phyloP scores from a whole-genome alignment of 208 protist species.

The Acanthamoeba comandoni region DNA sequence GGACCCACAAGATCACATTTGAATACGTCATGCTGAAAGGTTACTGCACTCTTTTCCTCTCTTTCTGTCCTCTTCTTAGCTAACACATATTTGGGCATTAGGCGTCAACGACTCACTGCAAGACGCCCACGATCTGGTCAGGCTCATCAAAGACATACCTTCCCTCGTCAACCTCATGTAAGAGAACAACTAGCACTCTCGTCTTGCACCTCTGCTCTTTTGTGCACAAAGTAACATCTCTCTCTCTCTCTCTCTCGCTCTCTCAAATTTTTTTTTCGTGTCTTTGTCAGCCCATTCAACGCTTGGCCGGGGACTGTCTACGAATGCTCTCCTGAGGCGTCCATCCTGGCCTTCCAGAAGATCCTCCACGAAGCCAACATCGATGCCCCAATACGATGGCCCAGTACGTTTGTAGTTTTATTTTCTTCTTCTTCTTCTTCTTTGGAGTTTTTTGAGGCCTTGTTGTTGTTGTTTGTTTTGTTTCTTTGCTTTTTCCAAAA shows the following conservation, averaged over 20 bases:
- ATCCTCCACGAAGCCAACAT: slow-evolving; percentile 63
- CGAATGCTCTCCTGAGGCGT: slow-evolving; percentile 22
- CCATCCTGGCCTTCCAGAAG: slow-evolving; percentile 59
- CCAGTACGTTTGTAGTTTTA: too few species aligned
- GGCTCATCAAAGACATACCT: slow-evolving; percentile 61
- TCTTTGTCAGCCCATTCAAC: slow-evolving; percentile 70
- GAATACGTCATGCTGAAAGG: slow-evolving; percentile 65
- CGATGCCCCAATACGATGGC: slow-evolving; percentile 52
- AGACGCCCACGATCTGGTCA: slow-evolving; percentile 19
- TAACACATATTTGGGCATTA: slow-evolving; percentile 11
- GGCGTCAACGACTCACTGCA: slow-evolving; percentile 27
- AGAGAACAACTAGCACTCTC: not conserved
- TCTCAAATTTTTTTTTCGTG: not conserved
- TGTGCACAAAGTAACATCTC: not conserved
- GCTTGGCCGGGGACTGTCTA: slow-evolving; percentile 35
- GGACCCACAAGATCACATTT: slow-evolving; percentile 56
- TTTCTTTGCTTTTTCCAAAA: too few species aligned
- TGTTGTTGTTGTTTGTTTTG: too few species aligned
- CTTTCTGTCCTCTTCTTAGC: not conserved
- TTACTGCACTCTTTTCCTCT: not conserved
- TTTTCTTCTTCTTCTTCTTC: too few species aligned
- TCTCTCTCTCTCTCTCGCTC: not conserved
- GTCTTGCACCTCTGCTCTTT: not conserved
- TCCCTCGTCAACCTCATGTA: slow-evolving; percentile 64
- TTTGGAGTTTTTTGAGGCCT: too few species aligned